These are phyloP conservation scores for Didymella lethalis DNA, from an alignment of 2,329 filamentous ascomycete genomes.

Conservation along the genomic window DNA sequence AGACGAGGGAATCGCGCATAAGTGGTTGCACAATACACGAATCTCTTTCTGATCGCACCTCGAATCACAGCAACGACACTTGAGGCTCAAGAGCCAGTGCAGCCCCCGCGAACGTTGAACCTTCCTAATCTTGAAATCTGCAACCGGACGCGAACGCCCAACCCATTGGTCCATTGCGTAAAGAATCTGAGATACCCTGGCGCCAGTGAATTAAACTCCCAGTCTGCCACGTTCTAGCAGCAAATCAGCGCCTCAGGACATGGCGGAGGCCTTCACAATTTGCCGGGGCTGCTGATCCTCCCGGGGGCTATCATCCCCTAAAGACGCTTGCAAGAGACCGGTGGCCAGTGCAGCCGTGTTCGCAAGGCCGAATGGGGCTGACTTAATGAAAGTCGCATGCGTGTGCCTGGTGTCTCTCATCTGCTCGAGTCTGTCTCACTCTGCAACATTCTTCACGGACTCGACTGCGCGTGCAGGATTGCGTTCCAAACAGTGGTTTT, in stretches of 20 bases:
- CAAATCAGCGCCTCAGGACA: constrained; percentile 15
- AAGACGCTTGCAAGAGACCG: constrained; percentile 9
- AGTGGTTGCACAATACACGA: constrained; percentile 7
- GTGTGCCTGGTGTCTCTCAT: constrained; percentile 18
- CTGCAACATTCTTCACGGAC: constrained; percentile 15
- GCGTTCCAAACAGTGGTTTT: constrained; percentile 7
- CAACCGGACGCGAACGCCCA: background rate
- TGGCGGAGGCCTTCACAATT: constrained; percentile 5
- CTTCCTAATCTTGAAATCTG: constrained; percentile 6
- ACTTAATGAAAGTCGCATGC: constrained; percentile 24
- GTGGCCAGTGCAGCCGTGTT: constrained; percentile 21
- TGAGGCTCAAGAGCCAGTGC: constrained; percentile 12
- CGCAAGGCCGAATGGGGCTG: constrained; percentile 17
- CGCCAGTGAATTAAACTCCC: constrained; percentile 15
- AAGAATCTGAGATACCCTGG: constrained; percentile 4
- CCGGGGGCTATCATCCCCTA: constrained; percentile 22
- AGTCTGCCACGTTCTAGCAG: constrained; percentile 6
- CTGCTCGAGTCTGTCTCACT: constrained; percentile 18
- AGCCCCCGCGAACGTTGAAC: constrained; percentile 13
- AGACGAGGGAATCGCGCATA: constrained; percentile 8
- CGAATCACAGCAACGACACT: background rate
- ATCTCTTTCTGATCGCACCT: background rate
- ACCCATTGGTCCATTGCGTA: constrained; percentile 8
- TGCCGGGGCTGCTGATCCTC: constrained; percentile 21
- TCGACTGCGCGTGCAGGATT: constrained; percentile 8